Evolutionary conservation across 495 filamentous ascomycete species (phyloP).

Genomic region (Corynascus novoguineensis): DNA sequence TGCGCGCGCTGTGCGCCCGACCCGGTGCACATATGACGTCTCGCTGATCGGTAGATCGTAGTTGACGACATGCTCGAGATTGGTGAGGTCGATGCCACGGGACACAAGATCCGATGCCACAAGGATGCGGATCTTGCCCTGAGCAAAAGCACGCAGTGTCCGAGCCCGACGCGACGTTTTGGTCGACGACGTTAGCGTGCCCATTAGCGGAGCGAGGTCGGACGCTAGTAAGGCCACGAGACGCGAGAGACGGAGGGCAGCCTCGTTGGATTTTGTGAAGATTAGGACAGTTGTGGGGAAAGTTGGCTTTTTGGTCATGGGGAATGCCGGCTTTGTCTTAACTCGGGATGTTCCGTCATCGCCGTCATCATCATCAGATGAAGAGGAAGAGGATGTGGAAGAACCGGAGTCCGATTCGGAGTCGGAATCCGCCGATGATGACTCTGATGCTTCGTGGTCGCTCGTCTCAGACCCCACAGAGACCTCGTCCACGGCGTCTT

Average conservation of each 20-base stretch:
- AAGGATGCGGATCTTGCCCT: conserved; percentile 62
- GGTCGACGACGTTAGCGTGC: conserved; percentile 70
- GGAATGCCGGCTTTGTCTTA: not conserved
- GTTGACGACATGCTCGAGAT: conserved; percentile 80
- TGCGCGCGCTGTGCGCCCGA: conserved; percentile 85
- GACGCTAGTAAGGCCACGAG: conserved; percentile 68
- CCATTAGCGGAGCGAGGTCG: conserved; percentile 49
- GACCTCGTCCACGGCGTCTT: not conserved
- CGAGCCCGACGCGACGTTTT: conserved; percentile 55
- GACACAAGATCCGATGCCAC: conserved; percentile 89
- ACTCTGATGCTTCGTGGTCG: conserved; percentile 21
- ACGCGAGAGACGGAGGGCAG: conserved; percentile 69
- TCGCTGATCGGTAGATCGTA: conserved; percentile 83
- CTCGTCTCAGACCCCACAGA: conserved; percentile 24
- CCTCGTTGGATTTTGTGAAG: conserved; percentile 85
- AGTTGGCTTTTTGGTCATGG: conserved; percentile 4
- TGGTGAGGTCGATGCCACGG: conserved; percentile 80
- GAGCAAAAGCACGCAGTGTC: conserved; percentile 57
- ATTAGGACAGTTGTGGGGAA: conserved; percentile 56
- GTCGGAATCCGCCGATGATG: conserved; percentile 31
- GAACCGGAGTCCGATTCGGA: conserved; percentile 26
- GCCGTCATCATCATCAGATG: conserved; percentile 14
- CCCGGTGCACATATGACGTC: conserved; percentile 84
- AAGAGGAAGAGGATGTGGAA: conserved; percentile 15
- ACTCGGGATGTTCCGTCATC: not conserved